Evolutionary conservation across 2,329 filamentous ascomycete genomes (phyloP), one percentile per base, ranked within the genome.

Genomic region (Fusarium fujikuroi): DNA sequence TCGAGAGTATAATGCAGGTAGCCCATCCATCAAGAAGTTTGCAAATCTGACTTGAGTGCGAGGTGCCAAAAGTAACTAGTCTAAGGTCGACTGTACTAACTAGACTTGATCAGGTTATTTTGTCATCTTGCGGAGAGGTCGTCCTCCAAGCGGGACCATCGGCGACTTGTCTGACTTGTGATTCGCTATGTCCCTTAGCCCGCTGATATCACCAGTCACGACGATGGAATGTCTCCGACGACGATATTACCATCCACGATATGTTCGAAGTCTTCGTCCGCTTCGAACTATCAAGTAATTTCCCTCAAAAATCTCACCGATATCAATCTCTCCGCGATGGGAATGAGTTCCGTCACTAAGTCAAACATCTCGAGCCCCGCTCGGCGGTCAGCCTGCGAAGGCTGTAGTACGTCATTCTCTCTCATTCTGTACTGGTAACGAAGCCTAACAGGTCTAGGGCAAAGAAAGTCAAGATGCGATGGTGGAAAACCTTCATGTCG

Each of bases 81-180:
- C 28, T 0, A 3, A 18, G 7, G 5, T 5, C 3, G 3, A 8
- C 21, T n/a, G 16, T 2, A 1, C 14, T 3, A 14, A 5, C 25
- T 7, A 16, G 14, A 21, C 9, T 47, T 15, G 9, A 25, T 21
- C 3, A 2, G 14, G 9, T 1, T 11, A 21, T 47, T 18, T 3
- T 19, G 30, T 23, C 21, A 34, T 1, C 3, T 19, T 2, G 11
- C 3, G 19, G 3, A 50, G 47, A 8, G 25, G 25, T 28, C 2
- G 3, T 9, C 5, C 9, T 7, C 12, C 19, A 30, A 28, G 39
- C 11, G 39, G 50, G 15, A 15, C 7, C 9, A n/a, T 25, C 40
- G 54, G 54, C 10, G 30, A 23, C 9, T 58, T 58, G 6, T 36
- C 40, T 36, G 10, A 7, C 23, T 34, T 4, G 4, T 23, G 32